Conservation (phyloP, 2,329 filamentous ascomycete genomes). For the Endocalyx cinctus region DNA sequence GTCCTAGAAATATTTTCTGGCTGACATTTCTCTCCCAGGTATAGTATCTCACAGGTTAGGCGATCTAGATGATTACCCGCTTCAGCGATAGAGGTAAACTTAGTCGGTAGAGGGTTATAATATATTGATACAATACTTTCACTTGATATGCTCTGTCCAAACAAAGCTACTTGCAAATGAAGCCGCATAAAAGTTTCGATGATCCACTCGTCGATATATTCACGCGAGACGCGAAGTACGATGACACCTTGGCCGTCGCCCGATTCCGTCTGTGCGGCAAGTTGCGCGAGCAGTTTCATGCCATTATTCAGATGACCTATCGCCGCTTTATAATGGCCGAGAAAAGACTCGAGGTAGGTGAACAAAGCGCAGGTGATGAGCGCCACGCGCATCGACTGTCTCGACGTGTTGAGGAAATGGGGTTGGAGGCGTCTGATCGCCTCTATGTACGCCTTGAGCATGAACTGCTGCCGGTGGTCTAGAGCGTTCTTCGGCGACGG, state of each 20-base stretch:
- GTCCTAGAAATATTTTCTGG: not conserved
- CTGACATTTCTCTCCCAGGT: slow-evolving; percentile 14
- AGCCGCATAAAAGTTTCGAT: slow-evolving; percentile 34
- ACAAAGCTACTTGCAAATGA: slow-evolving; percentile 25
- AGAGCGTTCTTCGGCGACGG: slow-evolving; percentile 1
- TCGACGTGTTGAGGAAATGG: slow-evolving; percentile 22
- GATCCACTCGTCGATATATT: slow-evolving; percentile 37
- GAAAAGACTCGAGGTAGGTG: slow-evolving; percentile 28
- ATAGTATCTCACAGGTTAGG: slow-evolving; percentile 17
- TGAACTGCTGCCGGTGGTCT: slow-evolving; percentile 19
- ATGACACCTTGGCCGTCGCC: slow-evolving; percentile 5
- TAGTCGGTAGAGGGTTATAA: too few species aligned
- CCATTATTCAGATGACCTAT: slow-evolving; percentile 40
- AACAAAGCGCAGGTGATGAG: slow-evolving; percentile 35
- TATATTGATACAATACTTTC: too few species aligned
- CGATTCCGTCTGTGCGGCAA: slow-evolving; percentile 8
- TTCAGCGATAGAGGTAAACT: slow-evolving; percentile 17
- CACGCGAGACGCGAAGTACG: slow-evolving; percentile 10
- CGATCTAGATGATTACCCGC: slow-evolving; percentile 18
- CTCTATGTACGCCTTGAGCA: slow-evolving; percentile 31
- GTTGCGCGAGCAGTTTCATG: slow-evolving; percentile 30
- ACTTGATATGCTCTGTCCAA: slow-evolving; percentile 15
- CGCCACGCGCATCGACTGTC: slow-evolving; percentile 29
- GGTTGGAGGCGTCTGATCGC: slow-evolving; percentile 33
- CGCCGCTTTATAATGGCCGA: slow-evolving; percentile 31